phyloP scores from a whole-genome alignment of 495 filamentous ascomycete species.

The Aspergillus incahuasiensis region DNA sequence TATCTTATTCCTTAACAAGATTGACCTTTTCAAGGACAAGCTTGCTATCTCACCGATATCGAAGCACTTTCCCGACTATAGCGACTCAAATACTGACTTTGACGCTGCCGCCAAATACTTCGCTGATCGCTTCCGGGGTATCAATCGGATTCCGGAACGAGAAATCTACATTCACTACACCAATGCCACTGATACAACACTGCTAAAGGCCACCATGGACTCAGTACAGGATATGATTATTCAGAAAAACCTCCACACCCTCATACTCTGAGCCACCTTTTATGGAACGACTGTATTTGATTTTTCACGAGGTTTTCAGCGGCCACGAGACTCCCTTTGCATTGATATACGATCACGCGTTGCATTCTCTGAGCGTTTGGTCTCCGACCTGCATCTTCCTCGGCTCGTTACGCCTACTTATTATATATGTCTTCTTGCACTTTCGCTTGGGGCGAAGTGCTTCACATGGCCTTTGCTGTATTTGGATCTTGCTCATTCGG shows the following conservation, averaged over 20 bases:
- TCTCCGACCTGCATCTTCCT: conserved; percentile 16
- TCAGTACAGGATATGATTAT: conserved; percentile 99
- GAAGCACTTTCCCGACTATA: conserved; percentile 91
- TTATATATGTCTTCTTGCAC: conserved; percentile 6
- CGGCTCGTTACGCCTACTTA: conserved; percentile 4
- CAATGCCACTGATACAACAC: conserved; percentile 90
- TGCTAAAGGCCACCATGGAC: conserved; percentile 95
- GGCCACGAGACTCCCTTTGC: conserved; percentile 25
- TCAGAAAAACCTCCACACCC: conserved; percentile 89
- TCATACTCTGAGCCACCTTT: conserved; percentile 71
- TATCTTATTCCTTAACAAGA: conserved; percentile 99
- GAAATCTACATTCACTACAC: conserved; percentile 94
- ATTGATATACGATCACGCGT: conserved; percentile 18
- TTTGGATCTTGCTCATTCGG: background rate
- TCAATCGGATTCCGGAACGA: conserved; percentile 79
- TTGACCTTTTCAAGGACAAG: conserved; percentile 94
- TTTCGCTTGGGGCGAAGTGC: background rate
- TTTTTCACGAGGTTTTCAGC: conserved; percentile 21
- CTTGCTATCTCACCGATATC: conserved; percentile 73
- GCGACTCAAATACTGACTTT: conserved; percentile 51
- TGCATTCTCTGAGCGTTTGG: conserved; percentile 19
- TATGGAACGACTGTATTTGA: conserved; percentile 16
- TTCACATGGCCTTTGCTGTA: background rate
- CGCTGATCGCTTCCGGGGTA: conserved; percentile 78
- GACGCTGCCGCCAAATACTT: conserved; percentile 75